Evolutionary conservation across 345 rosid species (phyloP).

Genomic region (Erysimum cheiranthoides): DNA sequence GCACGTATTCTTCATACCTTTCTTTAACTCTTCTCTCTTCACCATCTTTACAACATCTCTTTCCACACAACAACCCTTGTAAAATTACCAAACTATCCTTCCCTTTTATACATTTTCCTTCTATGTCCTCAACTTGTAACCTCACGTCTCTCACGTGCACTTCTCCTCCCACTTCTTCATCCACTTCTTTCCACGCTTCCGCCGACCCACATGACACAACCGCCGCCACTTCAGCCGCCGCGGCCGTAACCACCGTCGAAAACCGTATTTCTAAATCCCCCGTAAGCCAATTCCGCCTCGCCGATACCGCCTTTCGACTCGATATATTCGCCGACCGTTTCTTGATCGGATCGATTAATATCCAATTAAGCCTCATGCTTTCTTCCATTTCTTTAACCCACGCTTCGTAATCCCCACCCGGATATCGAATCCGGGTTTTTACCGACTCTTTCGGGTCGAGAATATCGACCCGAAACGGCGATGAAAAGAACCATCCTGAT

Average conservation of each 20-base stretch:
- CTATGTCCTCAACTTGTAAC: constrained; percentile 77
- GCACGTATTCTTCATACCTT: constrained; percentile 53
- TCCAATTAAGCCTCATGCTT: constrained; percentile 66
- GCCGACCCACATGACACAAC: constrained; percentile 46
- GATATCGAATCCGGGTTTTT: constrained; percentile 43
- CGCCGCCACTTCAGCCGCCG: constrained; percentile 22
- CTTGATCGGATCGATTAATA: constrained; percentile 63
- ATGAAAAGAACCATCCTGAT: constrained; percentile 56
- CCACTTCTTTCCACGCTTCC: constrained; percentile 56
- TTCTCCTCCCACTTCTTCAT: constrained; percentile 68
- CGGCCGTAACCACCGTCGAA: constrained; percentile 45
- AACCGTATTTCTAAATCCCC: constrained; percentile 64
- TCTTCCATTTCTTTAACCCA: constrained; percentile 62
- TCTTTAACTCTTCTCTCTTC: constrained; percentile 14
- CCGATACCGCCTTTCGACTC: constrained; percentile 59
- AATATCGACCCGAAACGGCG: constrained; percentile 71
- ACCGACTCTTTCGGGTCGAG: constrained; percentile 60
- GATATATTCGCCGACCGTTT: constrained; percentile 69
- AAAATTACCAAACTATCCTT: constrained; percentile 70
- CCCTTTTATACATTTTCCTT: constrained; percentile 73
- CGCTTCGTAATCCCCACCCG: constrained; percentile 41
- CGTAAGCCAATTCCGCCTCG: constrained; percentile 69
- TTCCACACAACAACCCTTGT: constrained; percentile 50
- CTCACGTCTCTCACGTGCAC: constrained; percentile 75
- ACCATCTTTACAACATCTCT: constrained; percentile 54